Evolutionary conservation across 768 basidiomycete species (phyloP), one percentile per base, ranked within the genome.

Genomic region (Leucocoprinus birnbaumii): DNA sequence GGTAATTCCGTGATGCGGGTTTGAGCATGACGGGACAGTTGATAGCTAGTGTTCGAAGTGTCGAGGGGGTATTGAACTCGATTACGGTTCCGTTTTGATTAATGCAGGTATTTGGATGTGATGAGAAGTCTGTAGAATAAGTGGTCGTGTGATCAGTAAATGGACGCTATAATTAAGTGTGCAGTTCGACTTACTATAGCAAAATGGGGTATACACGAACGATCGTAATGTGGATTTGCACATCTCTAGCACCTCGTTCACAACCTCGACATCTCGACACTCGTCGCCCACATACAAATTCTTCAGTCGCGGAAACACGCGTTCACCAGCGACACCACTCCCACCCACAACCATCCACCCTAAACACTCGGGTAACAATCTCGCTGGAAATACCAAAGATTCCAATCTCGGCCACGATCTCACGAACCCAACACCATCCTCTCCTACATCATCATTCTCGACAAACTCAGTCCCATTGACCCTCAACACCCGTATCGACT

Each of bases 21-120:
- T 55, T 55, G 11, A 55, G 27, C 25, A 55, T 55, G 37, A 55
- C 31, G 9, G 53, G 53, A 35, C 53, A 55, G 8, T 55, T 55
- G 53, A 55, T 55, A n/a, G 53, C 53, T 14, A 55, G 24, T 13
- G 44, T 55, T 14, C 53, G 53, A 8, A 55, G 38, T 1, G 46
- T 40, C 3, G 53, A 26, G 10, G 53, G 53, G 21, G 48, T 31
- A 3, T 37, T 24, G 24, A 48, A 48, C 24, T 55, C 53, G 14
- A 55, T 55, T 2, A 48, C 40, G 22, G 37, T 41, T 25, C 53
- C 53, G 21, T 48, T 55, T 34, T 48, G 53, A 31, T 55, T 55
- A 21, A 41, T 31, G n/a, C 53, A 55, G 2, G 40, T 37, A 31
- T 55, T 55, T 9, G 53, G 53, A 10, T 55, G 42, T n/a, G 46